Evolutionary conservation across 371 early-diverging fungal genomes (phyloP), one percentile per base, ranked within the genome.

Genomic region (Mortierella sp.): DNA sequence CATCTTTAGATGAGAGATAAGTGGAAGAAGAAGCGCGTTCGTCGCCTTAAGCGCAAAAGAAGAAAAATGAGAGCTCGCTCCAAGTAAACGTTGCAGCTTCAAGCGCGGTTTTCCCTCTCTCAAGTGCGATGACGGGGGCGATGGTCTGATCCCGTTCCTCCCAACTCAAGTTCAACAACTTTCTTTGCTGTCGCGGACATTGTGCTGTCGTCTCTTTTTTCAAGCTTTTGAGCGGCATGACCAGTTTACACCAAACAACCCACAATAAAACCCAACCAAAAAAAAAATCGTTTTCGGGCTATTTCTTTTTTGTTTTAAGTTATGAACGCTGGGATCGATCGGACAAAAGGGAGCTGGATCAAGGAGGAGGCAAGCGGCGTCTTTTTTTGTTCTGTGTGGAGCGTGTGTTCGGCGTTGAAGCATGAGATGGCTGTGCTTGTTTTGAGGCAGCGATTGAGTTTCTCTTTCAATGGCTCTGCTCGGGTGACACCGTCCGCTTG

Each of bases 1-100:
- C 28, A n/a, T n/a, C n/a, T n/a, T n/a, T 75, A 75, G 75, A 75
- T 75, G 75, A 75, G 76, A 70, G 76, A 76, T 37, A 76, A 76
- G 76, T 70, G 76, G 76, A 70, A 76, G 76, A 76, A 70, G 76
- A 76, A 76, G 76, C 76, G 71, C 71, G 76, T 76, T 70, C 76
- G 76, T 70, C 76, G 76, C 71, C 75, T 75, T 34, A 75, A 75
- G 75, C 75, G 75, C 75, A 75, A 75, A 75, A 75, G 75, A 75
- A 75, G 75, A 75, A 75, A 75, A 53, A 75, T 75, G 75, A 75
- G 75, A 75, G 75, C 75, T 75, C 75, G 75, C 76, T 55, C 76
- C 76, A 76, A 76, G 69, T 76, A 76, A 69, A 51, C 76, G 55
- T 44, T 40, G 69, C 75, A 69, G 75, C 75, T 75, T 37, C 48